Percentiles rank a stretch among this genome's conserved stretches.
Evolutionary conservation across 2,329 filamentous ascomycete genomes (phyloP).

Genomic region (Ceratocystis ficicola): DNA sequence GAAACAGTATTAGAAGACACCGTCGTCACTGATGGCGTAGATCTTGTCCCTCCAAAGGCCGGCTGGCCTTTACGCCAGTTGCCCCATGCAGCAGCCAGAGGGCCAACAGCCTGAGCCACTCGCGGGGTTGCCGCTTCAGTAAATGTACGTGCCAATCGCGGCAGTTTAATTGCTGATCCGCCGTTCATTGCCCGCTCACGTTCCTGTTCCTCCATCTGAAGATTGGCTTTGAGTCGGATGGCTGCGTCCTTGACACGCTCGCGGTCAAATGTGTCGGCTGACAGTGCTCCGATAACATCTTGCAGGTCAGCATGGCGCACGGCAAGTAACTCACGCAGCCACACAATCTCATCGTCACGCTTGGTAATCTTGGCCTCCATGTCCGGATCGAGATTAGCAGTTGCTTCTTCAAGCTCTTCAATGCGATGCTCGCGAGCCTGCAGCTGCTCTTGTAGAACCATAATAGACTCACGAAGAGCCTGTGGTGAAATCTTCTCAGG

Average conservation of each 20-base stretch:
- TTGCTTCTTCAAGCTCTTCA: constrained; percentile 67
- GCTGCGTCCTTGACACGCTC: constrained; percentile 76
- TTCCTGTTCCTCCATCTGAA: constrained; percentile 97
- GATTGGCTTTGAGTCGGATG: constrained; percentile 82
- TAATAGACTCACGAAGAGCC: constrained; percentile 86
- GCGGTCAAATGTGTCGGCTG: constrained; percentile 61
- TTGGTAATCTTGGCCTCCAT: constrained; percentile 74
- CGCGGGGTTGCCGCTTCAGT: constrained; percentile 51
- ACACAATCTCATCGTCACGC: constrained; percentile 84
- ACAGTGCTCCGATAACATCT: constrained; percentile 74
- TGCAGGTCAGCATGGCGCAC: constrained; percentile 84
- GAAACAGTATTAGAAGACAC: background rate
- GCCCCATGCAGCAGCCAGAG: constrained; percentile 80
- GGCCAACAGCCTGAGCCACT: constrained; percentile 68
- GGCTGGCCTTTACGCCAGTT: constrained; percentile 70
- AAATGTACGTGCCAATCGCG: constrained; percentile 58
- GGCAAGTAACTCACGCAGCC: constrained; percentile 84
- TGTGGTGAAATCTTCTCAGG: constrained; percentile 89
- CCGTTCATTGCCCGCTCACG: constrained; percentile 71
- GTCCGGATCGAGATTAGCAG: constrained; percentile 60
- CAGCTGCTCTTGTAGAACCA: constrained; percentile 90
- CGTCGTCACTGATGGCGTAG: constrained; percentile 23
- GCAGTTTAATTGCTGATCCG: constrained; percentile 53
- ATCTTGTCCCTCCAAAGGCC: constrained; percentile 38
- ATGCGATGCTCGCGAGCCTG: constrained; percentile 86